phyloP scores from a whole-genome alignment of 805 yeast species.

The Hanseniaspora thailandica region DNA sequence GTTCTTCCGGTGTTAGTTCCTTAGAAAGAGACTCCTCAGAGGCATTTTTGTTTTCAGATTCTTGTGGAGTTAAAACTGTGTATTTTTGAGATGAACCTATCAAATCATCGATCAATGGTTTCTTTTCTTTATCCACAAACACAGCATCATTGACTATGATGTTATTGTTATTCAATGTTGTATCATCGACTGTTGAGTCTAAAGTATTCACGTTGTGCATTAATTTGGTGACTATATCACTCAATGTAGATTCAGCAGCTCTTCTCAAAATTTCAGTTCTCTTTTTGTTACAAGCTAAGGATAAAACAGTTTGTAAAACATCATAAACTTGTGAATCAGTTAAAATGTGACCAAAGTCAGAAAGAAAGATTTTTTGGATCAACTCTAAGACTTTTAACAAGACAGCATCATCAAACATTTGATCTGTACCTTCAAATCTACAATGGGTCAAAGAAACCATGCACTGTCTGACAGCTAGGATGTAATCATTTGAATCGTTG shows the following conservation, averaged over 20 bases:
- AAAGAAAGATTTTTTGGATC: conserved; percentile 26
- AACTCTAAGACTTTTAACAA: conserved; percentile 69
- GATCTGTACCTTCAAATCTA: conserved; percentile 90
- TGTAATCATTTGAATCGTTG: conserved; percentile 45
- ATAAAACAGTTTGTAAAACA: conserved; percentile 79
- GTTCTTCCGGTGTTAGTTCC: background rate
- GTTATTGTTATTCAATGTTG: conserved; percentile 37
- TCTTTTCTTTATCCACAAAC: conserved; percentile 11
- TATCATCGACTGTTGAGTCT: conserved; percentile 30
- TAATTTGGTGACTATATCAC: conserved; percentile 53
- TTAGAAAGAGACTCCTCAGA: background rate
- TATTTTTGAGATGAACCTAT: conserved; percentile 17
- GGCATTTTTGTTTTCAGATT: conserved; percentile 15
- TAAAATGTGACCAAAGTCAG: conserved; percentile 40
- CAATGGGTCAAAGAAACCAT: conserved; percentile 72
- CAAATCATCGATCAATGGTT: conserved; percentile 14
- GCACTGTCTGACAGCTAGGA: conserved; percentile 38
- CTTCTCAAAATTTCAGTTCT: conserved; percentile 80
- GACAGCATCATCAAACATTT: conserved; percentile 82
- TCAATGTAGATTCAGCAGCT: conserved; percentile 76
- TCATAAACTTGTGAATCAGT: conserved; percentile 78
- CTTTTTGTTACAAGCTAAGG: conserved; percentile 83
- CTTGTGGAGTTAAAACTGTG: background rate
- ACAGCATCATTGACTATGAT: conserved; percentile 22
- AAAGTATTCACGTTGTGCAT: conserved; percentile 50